Evolutionary conservation across 192 early-diverging fungal species (phyloP), one percentile per base, ranked within the genome.

Genomic region (Funneliformis mosseae): DNA sequence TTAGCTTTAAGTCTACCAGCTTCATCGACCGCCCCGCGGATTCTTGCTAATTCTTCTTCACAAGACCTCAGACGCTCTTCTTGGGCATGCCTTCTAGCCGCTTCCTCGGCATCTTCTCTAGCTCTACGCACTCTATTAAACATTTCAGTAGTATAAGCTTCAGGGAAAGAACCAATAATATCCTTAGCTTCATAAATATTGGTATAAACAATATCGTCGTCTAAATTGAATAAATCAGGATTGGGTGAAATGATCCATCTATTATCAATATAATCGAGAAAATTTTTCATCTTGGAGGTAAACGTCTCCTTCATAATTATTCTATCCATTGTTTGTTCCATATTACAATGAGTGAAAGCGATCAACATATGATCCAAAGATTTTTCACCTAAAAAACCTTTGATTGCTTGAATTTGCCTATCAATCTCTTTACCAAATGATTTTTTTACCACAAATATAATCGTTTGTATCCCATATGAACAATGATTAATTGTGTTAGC

Each of bases 381-480:
- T 70, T 38, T 42, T 21, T 43, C 41, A 5, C 68, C 68, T 18
- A 70, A 39, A 8, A 41, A 70, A 10, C 14, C 21, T 70, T 70
- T 23, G 5, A 70, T 70, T 2, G 1, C 21, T 41, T 70, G 21
- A 41, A 42, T 41, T 21, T 23, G 21, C 3, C 6, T 42, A 43
- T 41, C 21, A 2, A 41, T 21, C 25, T 39, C 27, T 39, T 10
- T 70, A 43, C 68, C 39, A 70, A 70, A 18, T 4, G 48, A 3
- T 55, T 55, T 55, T 55, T 16, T 55, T 55, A 55, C 21, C 3
- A 70, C 68, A 9, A 70, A 70, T 18, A 70, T 42, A 70, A 70
- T 41, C 23, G 68, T 21, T 23, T 70, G 68, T n/a, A 70, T 70
- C 11, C 68, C 68, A 25, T 70, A 70, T 21, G 68, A 70, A 43